A percentile compares a stretch with the other conserved stretches of the same genome.
Conservation (phyloP, 345 rosid genomes). For the Raphanus raphanistrum region DNA sequence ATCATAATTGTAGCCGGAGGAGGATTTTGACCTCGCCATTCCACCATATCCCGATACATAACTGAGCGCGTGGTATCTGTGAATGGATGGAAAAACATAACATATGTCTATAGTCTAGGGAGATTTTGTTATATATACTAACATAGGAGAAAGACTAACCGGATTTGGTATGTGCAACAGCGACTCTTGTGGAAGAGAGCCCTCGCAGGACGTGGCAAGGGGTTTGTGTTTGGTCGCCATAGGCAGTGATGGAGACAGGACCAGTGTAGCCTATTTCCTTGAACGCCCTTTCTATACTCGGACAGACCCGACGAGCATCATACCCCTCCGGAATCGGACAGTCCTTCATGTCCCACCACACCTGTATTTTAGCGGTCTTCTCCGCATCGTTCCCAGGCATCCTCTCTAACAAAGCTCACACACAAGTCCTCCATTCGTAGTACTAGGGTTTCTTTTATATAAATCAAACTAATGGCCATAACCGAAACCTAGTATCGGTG, state of each 20-base stretch:
- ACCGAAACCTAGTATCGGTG: too few relatives aligned
- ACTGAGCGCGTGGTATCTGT: not conserved
- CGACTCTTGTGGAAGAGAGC: too few relatives aligned
- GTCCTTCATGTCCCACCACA: conserved; percentile 20
- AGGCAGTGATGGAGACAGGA: conserved; percentile 20
- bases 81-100: not conserved
- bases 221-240: not conserved
- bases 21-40: too few relatives aligned
- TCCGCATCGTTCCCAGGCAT: too few relatives aligned
- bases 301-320: not conserved
- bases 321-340: conserved; percentile 11
- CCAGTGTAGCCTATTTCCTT: not conserved
- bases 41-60: not conserved
- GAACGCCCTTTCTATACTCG: not conserved
- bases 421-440: too few relatives aligned
- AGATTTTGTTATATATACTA: too few relatives aligned
- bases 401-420: too few relatives aligned
- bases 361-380: not conserved
- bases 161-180: too few relatives aligned
- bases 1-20: too few relatives aligned
- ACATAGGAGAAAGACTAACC: not conserved
- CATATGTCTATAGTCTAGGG: too few relatives aligned
- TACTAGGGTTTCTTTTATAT: too few relatives aligned
- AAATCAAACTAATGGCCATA: too few relatives aligned
- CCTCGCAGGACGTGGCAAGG: not conserved